Conservation (phyloP, 768 basidiomycete genomes). For the Podaxis sp. region DNA sequence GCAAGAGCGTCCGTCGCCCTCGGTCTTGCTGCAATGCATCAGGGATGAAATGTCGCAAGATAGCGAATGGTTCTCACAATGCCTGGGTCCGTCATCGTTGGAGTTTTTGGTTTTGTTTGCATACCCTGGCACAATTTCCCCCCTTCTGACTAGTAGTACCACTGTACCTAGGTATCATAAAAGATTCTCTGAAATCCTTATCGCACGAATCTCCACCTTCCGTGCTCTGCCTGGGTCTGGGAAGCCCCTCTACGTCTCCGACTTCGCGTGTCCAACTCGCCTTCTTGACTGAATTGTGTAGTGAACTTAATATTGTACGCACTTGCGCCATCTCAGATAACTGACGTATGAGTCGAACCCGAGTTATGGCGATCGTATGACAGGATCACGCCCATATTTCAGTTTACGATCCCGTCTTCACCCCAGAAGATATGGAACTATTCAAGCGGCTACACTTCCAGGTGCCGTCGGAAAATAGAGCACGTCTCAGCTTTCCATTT, state of each 20-base stretch:
- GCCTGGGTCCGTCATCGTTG: slow-evolving; percentile 1
- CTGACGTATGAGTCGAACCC: slow-evolving; percentile 7
- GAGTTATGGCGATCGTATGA: slow-evolving; percentile 10
- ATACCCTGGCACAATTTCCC: not conserved
- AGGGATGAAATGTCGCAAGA: slow-evolving; percentile 42
- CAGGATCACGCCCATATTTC: slow-evolving; percentile 47
- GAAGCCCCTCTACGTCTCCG: slow-evolving; percentile 60
- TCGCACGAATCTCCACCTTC: slow-evolving; percentile 21
- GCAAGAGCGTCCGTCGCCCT: slow-evolving; percentile 28
- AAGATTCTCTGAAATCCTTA: slow-evolving; percentile 24
- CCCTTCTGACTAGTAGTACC: slow-evolving; percentile 2
- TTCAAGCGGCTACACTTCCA: slow-evolving; percentile 40
- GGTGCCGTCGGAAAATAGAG: slow-evolving; percentile 41
- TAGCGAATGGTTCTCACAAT: slow-evolving; percentile 48
- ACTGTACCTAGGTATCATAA: slow-evolving; percentile 28
- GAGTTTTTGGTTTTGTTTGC: not conserved
- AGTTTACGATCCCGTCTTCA: slow-evolving; percentile 73
- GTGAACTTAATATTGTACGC: slow-evolving; percentile 55
- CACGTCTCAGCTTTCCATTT: slow-evolving; percentile 29
- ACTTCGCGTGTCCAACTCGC: slow-evolving; percentile 67
- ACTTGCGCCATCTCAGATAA: slow-evolving; percentile 18
- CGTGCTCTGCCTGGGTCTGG: slow-evolving; percentile 69
- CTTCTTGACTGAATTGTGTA: slow-evolving; percentile 53
- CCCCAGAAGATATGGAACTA: slow-evolving; percentile 50
- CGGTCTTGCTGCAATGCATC: slow-evolving; percentile 35